These are phyloP conservation scores for Puccinia polysora DNA, from an alignment of 1,284 basidiomycete genomes.

Conservation along the genomic window DNA sequence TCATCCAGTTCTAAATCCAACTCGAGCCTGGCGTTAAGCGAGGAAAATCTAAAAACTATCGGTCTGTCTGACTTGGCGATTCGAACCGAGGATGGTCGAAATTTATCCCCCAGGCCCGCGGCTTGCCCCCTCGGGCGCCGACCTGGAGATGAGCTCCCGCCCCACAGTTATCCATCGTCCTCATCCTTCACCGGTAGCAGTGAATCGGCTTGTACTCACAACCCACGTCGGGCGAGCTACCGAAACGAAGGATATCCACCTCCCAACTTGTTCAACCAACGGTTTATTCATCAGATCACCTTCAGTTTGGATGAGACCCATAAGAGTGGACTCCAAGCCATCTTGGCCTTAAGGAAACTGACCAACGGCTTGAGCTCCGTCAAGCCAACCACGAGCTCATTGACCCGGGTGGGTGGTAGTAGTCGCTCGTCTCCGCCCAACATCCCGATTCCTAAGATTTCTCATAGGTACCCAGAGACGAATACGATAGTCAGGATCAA, in stretches of 20 bases:
- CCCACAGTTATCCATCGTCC: neutral
- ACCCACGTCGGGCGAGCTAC: neutral
- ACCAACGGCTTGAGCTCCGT: constrained; percentile 15
- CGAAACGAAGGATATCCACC: neutral
- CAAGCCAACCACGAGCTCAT: neutral
- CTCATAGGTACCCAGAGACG: constrained; percentile 10
- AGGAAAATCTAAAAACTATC: constrained; percentile 12
- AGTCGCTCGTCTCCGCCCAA: neutral
- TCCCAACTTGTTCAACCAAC: neutral
- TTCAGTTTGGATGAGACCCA: constrained; percentile 32
- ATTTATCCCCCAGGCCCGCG: no score
- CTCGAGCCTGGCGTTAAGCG: constrained; percentile 1
- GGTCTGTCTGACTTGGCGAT: constrained; percentile 14
- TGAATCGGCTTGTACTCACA: neutral
- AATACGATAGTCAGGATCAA: constrained; percentile 3
- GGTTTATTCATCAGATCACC: constrained; percentile 18
- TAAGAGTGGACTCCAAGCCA: constrained; percentile 17
- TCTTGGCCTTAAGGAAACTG: neutral
- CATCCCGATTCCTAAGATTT: constrained; percentile 10
- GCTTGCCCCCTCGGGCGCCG: no score
- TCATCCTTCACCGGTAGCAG: neutral
- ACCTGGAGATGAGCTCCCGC: no score
- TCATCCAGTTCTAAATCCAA: neutral
- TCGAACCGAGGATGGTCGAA: constrained; percentile 5
- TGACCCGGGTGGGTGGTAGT: neutral